Conservation (phyloP, 495 filamentous ascomycete genomes). For the Trichoderma parareesei region DNA sequence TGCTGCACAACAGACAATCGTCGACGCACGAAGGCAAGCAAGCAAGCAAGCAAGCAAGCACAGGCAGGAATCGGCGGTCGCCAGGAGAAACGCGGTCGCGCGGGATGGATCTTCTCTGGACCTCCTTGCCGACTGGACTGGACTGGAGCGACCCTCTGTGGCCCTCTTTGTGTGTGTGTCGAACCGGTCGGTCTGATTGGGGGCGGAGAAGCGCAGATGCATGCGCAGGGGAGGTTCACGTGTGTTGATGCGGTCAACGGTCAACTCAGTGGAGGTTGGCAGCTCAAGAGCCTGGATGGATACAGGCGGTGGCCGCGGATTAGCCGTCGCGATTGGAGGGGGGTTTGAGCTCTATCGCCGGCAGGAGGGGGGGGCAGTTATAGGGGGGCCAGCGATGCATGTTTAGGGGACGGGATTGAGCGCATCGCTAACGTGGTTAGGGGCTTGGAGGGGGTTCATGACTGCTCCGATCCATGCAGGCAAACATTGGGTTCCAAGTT, state of each 20-base stretch:
- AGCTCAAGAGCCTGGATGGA: no score
- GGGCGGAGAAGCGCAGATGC: background rate
- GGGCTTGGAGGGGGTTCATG: background rate
- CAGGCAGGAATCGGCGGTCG: background rate
- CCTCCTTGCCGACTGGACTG: conserved; percentile 1
- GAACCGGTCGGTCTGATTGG: background rate
- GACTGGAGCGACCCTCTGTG: conserved; percentile 1
- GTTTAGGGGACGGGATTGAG: no score
- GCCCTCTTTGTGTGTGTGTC: background rate
- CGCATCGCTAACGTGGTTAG: no score
- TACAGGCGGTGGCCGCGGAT: background rate
- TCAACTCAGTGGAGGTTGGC: background rate
- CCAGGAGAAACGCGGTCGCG: conserved; percentile 9
- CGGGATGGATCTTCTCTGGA: background rate
- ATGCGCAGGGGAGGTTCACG: conserved; percentile 3
- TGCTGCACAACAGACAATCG: no score
- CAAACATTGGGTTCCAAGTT: background rate
- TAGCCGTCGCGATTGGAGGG: background rate
- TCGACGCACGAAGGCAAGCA: background rate
- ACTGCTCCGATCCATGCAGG: background rate
- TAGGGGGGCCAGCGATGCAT: background rate
- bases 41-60: background rate
- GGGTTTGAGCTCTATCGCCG: background rate
- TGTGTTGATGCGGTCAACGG: conserved; percentile 3
- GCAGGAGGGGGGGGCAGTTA: background rate